phyloP scores from a whole-genome alignment of 306 rosid species.

The Cucurbita ficifolia region DNA sequence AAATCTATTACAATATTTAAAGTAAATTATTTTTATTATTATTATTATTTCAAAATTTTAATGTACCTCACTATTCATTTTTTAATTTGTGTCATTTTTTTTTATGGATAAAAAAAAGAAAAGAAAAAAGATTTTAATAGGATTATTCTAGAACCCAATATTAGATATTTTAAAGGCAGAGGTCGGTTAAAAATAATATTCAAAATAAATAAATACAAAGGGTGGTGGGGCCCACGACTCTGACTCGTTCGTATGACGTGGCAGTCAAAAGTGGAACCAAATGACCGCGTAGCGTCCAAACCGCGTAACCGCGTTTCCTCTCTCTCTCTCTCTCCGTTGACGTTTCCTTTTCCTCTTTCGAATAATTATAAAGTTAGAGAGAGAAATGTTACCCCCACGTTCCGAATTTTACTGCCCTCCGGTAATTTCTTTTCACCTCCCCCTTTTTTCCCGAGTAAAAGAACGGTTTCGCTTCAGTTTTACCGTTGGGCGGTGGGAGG shows the following conservation, averaged over 20 bases:
- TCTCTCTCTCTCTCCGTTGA: neutral
- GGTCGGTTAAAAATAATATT: too few relatives aligned
- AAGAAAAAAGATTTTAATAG: too few relatives aligned
- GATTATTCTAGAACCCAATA: too few relatives aligned
- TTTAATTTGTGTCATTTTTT: too few relatives aligned
- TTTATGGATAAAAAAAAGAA: too few relatives aligned
- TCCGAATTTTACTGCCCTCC: neutral
- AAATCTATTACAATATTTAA: too few relatives aligned
- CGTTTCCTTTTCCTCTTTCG: neutral
- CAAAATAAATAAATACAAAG: too few relatives aligned
- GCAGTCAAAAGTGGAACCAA: neutral
- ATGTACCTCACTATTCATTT: too few relatives aligned
- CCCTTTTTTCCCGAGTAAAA: neutral
- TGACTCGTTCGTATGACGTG: neutral
- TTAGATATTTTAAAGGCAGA: too few relatives aligned
- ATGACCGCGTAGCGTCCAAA: neutral
- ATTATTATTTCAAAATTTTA: too few relatives aligned
- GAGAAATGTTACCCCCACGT: neutral
- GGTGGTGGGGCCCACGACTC: too few relatives aligned
- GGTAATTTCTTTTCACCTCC: neutral
- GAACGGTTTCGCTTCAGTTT: neutral
- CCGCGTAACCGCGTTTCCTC: neutral
- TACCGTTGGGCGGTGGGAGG: neutral
- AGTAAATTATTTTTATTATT: too few relatives aligned
- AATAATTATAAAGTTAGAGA: neutral